A percentile compares a stretch with the other conserved stretches of the same genome.
These are phyloP conservation scores for Parathielavia appendiculata DNA, from an alignment of 495 filamentous ascomycete genomes.

Conservation along the genomic window DNA sequence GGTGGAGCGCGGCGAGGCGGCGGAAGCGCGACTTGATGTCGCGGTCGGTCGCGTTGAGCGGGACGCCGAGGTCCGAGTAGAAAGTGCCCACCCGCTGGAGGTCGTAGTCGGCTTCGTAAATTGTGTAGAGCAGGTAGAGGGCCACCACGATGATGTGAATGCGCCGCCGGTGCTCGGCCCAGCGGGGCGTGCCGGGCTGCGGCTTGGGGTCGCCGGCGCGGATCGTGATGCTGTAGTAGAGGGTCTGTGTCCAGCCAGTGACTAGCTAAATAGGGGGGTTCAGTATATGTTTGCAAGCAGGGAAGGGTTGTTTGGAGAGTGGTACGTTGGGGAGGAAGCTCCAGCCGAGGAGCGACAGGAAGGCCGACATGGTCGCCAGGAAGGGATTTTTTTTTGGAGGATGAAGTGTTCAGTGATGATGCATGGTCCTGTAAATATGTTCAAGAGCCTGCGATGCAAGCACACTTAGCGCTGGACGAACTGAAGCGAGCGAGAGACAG, in stretches of 20 bases:
- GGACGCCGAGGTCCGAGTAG: slow-evolving; percentile 68
- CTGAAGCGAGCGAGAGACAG: background rate
- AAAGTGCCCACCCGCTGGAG: slow-evolving; percentile 66
- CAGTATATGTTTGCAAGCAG: background rate
- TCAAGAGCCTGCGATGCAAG: background rate
- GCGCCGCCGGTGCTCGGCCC: slow-evolving; percentile 64
- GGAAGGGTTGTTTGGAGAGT: background rate
- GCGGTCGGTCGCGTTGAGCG: slow-evolving; percentile 62
- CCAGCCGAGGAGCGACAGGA: slow-evolving; percentile 80
- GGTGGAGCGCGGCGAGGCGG: slow-evolving; percentile 73
- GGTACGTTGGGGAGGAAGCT: slow-evolving; percentile 64
- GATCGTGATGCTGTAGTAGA: slow-evolving; percentile 86
- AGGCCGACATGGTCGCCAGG: slow-evolving; percentile 22
- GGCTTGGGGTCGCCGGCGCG: slow-evolving; percentile 85
- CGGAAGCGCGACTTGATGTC: slow-evolving; percentile 81
- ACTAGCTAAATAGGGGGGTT: slow-evolving; percentile 52
- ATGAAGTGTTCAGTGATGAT: background rate
- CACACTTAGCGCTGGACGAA: background rate
- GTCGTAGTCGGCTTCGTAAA: slow-evolving; percentile 86
- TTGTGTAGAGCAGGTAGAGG: slow-evolving; percentile 82
- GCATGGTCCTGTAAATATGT: background rate
- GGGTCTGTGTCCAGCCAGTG: slow-evolving; percentile 68
- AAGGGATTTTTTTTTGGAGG: background rate
- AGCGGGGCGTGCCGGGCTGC: slow-evolving; percentile 62
- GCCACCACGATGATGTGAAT: slow-evolving; percentile 79